Conservation (phyloP, 179 eudicot genomes). For the Silene coronaria region DNA sequence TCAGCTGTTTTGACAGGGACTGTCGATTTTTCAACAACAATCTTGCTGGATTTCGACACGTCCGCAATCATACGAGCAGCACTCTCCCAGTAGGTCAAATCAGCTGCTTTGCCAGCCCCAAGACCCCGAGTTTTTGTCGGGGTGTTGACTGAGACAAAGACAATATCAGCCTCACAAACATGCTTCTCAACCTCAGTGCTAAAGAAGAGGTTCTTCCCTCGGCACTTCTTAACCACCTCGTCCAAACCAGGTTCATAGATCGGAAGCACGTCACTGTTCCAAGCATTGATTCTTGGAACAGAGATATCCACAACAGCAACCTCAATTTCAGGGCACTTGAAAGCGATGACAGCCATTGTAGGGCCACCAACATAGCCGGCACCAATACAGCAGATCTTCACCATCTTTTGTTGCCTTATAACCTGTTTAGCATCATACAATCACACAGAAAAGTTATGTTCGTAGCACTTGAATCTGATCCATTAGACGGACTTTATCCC, state of each 20-base stretch:
- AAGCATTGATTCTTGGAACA: slow-evolving; percentile 40
- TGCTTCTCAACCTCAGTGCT: slow-evolving; percentile 47
- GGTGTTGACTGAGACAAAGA: slow-evolving; percentile 49
- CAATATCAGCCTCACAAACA: slow-evolving; percentile 42
- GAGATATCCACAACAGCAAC: slow-evolving; percentile 46
- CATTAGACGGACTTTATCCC: too few relatives aligned
- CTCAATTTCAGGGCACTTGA: slow-evolving; percentile 48
- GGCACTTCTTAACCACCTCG: slow-evolving; percentile 46
- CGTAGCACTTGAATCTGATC: too few relatives aligned
- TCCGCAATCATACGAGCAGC: slow-evolving; percentile 57
- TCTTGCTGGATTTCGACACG: slow-evolving; percentile 46
- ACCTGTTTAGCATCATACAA: slow-evolving; percentile 3
- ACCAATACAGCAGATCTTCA: slow-evolving; percentile 53
- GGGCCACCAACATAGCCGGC: slow-evolving; percentile 55
- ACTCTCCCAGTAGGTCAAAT: slow-evolving; percentile 51
- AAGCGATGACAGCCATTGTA: slow-evolving; percentile 49
- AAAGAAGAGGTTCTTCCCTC: slow-evolving; percentile 43
- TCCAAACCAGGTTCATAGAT: slow-evolving; percentile 49
- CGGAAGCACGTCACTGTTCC: slow-evolving; percentile 49
- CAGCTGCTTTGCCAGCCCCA: slow-evolving; percentile 52
- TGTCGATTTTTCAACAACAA: slow-evolving; percentile 46
- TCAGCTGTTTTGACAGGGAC: slow-evolving; percentile 51
- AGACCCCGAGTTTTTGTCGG: slow-evolving; percentile 47
- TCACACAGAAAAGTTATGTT: too few relatives aligned
- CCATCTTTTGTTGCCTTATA: slow-evolving; percentile 29